phyloP scores from a whole-genome alignment of 768 basidiomycete genomes.

The Panellus pusillus region DNA sequence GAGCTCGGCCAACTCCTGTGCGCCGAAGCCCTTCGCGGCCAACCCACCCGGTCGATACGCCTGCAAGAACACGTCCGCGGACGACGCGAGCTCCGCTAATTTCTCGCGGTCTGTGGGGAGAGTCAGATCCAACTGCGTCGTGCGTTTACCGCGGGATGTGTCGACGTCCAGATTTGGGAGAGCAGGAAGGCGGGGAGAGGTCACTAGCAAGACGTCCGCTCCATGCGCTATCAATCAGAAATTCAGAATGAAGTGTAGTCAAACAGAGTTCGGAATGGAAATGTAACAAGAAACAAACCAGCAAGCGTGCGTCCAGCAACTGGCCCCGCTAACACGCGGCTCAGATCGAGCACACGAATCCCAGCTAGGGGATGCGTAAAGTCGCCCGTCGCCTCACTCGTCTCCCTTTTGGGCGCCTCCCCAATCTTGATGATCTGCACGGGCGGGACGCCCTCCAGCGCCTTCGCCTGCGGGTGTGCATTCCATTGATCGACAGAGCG shows the following conservation, averaged over 20 bases:
- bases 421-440: constrained; percentile 47
- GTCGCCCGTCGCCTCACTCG: constrained; percentile 17
- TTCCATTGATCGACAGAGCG: constrained; percentile 54
- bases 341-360: constrained; percentile 58
- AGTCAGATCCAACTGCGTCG: constrained; percentile 57
- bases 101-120: constrained; percentile 28
- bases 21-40: constrained; percentile 47
- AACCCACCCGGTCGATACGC: constrained; percentile 57
- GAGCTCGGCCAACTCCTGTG: constrained; percentile 36
- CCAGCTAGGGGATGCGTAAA: constrained; percentile 42
- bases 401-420: constrained; percentile 41
- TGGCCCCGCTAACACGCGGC: constrained; percentile 59
- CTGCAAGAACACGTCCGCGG: constrained; percentile 61
- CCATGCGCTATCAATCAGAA: constrained; percentile 43
- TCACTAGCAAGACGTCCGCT: constrained; percentile 56
- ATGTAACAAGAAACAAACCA: constrained; percentile 31
- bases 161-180: constrained; percentile 54
- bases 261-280: neutral
- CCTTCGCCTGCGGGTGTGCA: constrained; percentile 45
- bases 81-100: constrained; percentile 37
- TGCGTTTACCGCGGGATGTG: constrained; percentile 63
- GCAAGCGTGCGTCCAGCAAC: constrained; percentile 57
- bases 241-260: neutral
- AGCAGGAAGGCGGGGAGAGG: constrained; percentile 53
- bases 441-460: constrained; percentile 39